These are phyloP conservation scores for Blastobotrys ciferrii DNA, from an alignment of 1,139 yeast genomes.

Conservation along the genomic window DNA sequence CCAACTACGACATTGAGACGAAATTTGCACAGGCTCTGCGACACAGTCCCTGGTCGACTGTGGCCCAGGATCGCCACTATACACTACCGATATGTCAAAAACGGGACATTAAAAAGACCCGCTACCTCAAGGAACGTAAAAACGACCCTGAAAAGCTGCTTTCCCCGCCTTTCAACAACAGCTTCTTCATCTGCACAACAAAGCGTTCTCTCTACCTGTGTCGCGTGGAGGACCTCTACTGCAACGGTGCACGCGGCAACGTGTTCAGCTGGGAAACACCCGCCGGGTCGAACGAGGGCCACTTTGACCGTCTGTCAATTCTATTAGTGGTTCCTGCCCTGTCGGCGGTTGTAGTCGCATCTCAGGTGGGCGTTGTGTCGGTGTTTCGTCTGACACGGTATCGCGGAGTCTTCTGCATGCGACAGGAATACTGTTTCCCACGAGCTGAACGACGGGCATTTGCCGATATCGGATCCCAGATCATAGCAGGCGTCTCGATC, in stretches of 20 bases:
- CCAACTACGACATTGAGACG: constrained; percentile 26
- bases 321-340: constrained; percentile 53
- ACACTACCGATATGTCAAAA: constrained; percentile 20
- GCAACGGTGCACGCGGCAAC: constrained; percentile 49
- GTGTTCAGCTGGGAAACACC: constrained; percentile 43
- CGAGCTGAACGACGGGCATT: constrained; percentile 20
- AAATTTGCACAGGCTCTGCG: constrained; percentile 19
- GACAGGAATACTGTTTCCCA: constrained; percentile 57
- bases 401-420: constrained; percentile 55
- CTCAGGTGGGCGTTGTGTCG: constrained; percentile 58
- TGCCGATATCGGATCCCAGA: constrained; percentile 5
- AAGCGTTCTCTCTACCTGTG: constrained; percentile 40
- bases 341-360: constrained; percentile 51
- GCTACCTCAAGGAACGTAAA: constrained; percentile 9
- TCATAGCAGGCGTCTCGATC: constrained; percentile 7
- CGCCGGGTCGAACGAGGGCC: constrained; percentile 37
- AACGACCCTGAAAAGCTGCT: constrained; percentile 40
- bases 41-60: constrained; percentile 18
- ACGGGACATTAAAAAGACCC: constrained; percentile 16
- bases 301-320: constrained; percentile 55
- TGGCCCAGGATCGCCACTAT: constrained; percentile 21
- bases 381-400: constrained; percentile 56
- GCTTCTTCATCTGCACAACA: constrained; percentile 44
- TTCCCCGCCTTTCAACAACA: constrained; percentile 49
- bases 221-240: constrained; percentile 48